Evolutionary conservation across 2,329 filamentous ascomycete species (phyloP).

Genomic region (Aspergillus fumigatus): DNA sequence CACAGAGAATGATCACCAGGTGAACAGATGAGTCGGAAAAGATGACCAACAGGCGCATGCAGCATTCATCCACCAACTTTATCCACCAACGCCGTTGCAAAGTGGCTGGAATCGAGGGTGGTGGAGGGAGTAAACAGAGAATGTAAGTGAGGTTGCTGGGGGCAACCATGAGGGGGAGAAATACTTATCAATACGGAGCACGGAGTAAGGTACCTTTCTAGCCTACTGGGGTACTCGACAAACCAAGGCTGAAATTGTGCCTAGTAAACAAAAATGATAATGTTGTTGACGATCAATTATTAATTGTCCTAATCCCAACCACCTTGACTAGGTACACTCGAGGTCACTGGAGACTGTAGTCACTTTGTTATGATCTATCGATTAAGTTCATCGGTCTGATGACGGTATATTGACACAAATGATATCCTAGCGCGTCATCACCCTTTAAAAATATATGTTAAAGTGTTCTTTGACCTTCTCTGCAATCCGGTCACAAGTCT

Average conservation of each 20-base stretch:
- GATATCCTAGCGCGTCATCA: neutral
- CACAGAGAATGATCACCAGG: slow-evolving; percentile 3
- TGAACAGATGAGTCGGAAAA: slow-evolving; percentile 18
- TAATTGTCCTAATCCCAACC: neutral
- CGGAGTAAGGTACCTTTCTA: neutral
- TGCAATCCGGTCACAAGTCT: neutral
- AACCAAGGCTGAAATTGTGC: neutral
- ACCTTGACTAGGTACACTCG: too few species aligned
- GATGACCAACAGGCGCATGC: slow-evolving; percentile 22
- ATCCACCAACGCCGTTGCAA: slow-evolving; percentile 17
- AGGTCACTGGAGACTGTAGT: neutral
- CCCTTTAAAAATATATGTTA: too few species aligned
- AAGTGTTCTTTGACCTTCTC: neutral
- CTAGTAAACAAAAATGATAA: neutral
- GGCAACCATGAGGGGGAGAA: neutral
- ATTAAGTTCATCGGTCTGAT: slow-evolving; percentile 2
- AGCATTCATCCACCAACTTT: slow-evolving; percentile 12
- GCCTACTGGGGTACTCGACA: neutral
- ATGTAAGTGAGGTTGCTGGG: slow-evolving; percentile 25
- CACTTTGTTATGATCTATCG: neutral
- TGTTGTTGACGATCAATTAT: neutral
- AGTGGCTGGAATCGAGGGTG: slow-evolving; percentile 23
- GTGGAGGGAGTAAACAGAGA: slow-evolving; percentile 31
- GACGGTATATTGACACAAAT: neutral
- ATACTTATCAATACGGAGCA: neutral